Evolutionary conservation across 495 filamentous ascomycete genomes (phyloP), one percentile per base, ranked within the genome.

Genomic region (Aspergillus funiculosus): DNA sequence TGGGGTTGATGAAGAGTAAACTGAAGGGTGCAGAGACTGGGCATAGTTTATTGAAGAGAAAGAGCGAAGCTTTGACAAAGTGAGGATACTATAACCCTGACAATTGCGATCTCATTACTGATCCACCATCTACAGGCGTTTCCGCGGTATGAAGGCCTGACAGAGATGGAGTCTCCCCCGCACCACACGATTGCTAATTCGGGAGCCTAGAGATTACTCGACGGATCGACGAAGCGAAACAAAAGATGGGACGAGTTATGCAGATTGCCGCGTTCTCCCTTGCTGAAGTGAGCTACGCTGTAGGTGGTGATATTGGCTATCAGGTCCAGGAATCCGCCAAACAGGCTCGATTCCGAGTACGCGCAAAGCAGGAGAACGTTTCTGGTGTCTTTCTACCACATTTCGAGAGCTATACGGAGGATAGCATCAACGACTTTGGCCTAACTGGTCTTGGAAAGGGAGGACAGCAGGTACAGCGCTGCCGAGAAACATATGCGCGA

Each of bases 231-330:
- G 91, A 97, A 65, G 92, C 92, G 20, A 99, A 99, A 69, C 88
- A 88, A 51, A 99, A 99, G 74, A 99, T 99, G 92, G 92, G 92
- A 31, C 82, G 92, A 9, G 94, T 99, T 10, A 97, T 99, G 92
- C 90, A 96, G 60, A 92, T 99, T 64, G 92, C 92, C 9, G 89
- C 94, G 20, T 95, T 99, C 66, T 96, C 92, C 2, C 77, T 99
- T 27, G 94, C 92, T 41, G 94, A 96, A 76, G 94, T 97, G 24
- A 95, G 88, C 41, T 99, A 97, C 57, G 94, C 94, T 24, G 90
- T 95, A 10, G 94, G 94, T 46, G 88, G 90, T 60, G 87, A 94
- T 57, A 94, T 99, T 52, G 84, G 82, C 17, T 99, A 95, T 69
- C 92, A 97, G 68, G 86, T 99, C 46, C 90, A 95, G 57, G 92